These are phyloP conservation scores for Persicaria tinctoria DNA, from an alignment of 148 eudicot species.

Conservation along the genomic window DNA sequence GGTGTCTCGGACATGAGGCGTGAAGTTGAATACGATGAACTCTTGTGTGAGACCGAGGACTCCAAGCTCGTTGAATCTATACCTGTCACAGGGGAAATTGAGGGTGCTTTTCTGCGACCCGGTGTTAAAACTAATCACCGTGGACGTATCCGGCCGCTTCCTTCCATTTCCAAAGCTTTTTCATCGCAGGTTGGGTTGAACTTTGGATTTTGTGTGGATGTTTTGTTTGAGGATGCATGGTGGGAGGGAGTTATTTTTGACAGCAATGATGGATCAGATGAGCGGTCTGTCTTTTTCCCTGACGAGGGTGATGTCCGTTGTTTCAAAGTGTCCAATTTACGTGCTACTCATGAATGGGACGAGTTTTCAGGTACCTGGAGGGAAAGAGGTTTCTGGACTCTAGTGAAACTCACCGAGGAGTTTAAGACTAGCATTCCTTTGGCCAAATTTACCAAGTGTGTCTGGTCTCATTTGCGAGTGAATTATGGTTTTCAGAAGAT, in stretches of 20 bases:
- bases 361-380: conserved; percentile 38
- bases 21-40: conserved; percentile 30
- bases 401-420: conserved; percentile 32
- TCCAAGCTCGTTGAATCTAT: conserved; percentile 40
- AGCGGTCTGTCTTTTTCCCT: conserved; percentile 35
- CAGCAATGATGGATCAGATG: conserved; percentile 26
- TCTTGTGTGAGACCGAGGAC: conserved; percentile 31
- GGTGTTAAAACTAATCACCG: conserved; percentile 32
- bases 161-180: conserved; percentile 18
- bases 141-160: conserved; percentile 36
- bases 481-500: conserved; percentile 42
- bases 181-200: conserved; percentile 15
- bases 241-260: conserved; percentile 47
- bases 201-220: conserved; percentile 45
- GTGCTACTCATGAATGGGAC: conserved; percentile 37
- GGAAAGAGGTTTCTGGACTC: conserved; percentile 36
- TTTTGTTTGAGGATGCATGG: conserved; percentile 38
- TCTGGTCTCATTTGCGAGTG: conserved; percentile 31
- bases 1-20: conserved; percentile 33
- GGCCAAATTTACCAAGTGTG: conserved; percentile 22
- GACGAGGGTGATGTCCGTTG: conserved; percentile 38
- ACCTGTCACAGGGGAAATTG: conserved; percentile 40
- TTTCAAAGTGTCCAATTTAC: conserved; percentile 27
- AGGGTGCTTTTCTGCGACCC: conserved; percentile 35
- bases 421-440: conserved; percentile 17